Conservation (phyloP, 192 early-diverging fungal genomes). For the Cladochytrium replicatum region DNA sequence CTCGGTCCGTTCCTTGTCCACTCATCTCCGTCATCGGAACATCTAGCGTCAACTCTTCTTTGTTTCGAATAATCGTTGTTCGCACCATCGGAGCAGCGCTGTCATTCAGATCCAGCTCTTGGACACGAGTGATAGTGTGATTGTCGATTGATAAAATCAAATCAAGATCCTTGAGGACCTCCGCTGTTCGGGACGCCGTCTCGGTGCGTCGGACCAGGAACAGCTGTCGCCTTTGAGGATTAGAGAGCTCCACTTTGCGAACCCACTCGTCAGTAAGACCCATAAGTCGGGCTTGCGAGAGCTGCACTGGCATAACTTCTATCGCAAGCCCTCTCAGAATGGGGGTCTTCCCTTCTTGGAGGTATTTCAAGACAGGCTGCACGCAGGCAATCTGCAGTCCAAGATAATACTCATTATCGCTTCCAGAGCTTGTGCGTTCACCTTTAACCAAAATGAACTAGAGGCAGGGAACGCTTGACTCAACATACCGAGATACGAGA, state of each 20-base stretch:
- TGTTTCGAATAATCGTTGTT: slow-evolving; percentile 55
- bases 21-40: slow-evolving; percentile 50
- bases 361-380: slow-evolving; percentile 21
- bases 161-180: slow-evolving; percentile 38
- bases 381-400: slow-evolving; percentile 19
- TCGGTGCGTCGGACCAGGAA: slow-evolving; percentile 36
- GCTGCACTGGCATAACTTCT: slow-evolving; percentile 33
- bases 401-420: slow-evolving; percentile 35
- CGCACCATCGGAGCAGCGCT: slow-evolving; percentile 20
- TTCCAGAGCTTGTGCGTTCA: slow-evolving; percentile 53
- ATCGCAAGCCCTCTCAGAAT: slow-evolving; percentile 28
- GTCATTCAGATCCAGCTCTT: slow-evolving; percentile 23
- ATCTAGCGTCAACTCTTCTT: slow-evolving; percentile 48
- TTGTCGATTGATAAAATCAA: slow-evolving; percentile 30
- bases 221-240: slow-evolving; percentile 26
- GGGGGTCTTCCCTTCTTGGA: slow-evolving; percentile 13
- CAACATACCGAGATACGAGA: slow-evolving; percentile 62
- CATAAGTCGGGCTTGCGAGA: slow-evolving; percentile 39
- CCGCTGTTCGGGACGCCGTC: slow-evolving; percentile 21
- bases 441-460: too few species aligned
- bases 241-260: slow-evolving; percentile 26
- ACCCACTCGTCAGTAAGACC: slow-evolving; percentile 39
- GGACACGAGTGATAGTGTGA: slow-evolving; percentile 20
- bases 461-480: too few species aligned
- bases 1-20: slow-evolving; percentile 39